These are phyloP conservation scores for Tremellales sp. DNA, from an alignment of 1,284 basidiomycete genomes.

Conservation along the genomic window DNA sequence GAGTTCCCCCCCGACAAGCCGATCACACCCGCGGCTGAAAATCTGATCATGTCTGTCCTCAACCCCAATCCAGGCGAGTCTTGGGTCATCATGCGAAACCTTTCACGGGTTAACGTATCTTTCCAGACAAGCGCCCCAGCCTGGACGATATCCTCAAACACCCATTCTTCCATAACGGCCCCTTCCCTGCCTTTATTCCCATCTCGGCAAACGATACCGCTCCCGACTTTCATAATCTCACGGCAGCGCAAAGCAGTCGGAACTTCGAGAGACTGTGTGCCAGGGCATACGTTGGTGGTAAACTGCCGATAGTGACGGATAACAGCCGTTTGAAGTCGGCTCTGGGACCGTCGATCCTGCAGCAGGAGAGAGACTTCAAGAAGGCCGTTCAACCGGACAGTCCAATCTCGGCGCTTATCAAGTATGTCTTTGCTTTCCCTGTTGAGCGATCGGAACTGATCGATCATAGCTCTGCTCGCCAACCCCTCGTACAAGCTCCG, in stretches of 20 bases:
- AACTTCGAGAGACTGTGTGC: constrained; percentile 58
- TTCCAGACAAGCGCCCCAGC: constrained; percentile 64
- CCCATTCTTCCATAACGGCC: constrained; percentile 76
- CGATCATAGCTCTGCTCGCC: constrained; percentile 65
- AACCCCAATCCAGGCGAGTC: constrained; percentile 65
- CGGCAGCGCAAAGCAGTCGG: constrained; percentile 58
- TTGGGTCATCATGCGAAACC: background rate
- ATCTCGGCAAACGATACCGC: constrained; percentile 66
- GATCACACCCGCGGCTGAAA: constrained; percentile 68
- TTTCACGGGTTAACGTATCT: background rate
- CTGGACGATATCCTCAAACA: constrained; percentile 82
- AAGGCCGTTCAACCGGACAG: constrained; percentile 91
- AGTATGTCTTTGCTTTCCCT: constrained; percentile 28
- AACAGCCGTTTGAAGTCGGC: constrained; percentile 19
- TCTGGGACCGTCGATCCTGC: constrained; percentile 56
- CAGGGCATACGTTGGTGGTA: constrained; percentile 34
- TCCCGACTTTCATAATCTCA: constrained; percentile 71
- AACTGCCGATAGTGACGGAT: constrained; percentile 28
- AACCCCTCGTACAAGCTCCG: constrained; percentile 73
- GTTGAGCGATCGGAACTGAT: background rate
- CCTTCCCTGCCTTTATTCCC: constrained; percentile 76
- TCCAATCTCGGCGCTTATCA: constrained; percentile 85
- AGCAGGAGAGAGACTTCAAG: constrained; percentile 93
- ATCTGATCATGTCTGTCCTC: constrained; percentile 79
- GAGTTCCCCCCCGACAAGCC: constrained; percentile 77